phyloP scores from a whole-genome alignment of 257 asterid genomes.

The Petunia secreta region DNA sequence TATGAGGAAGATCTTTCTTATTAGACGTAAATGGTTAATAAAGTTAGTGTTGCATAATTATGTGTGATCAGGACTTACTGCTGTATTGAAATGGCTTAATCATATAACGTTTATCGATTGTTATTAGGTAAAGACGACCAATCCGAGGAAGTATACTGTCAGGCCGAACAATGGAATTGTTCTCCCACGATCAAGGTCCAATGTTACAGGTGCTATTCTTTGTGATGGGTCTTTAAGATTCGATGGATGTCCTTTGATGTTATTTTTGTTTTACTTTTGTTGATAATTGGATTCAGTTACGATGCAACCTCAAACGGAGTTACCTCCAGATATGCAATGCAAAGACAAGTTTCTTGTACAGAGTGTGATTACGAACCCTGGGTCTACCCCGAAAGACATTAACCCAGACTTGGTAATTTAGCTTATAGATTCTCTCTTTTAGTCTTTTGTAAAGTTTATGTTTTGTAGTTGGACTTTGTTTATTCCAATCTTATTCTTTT shows the following conservation, averaged over 20 bases:
- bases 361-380: constrained; percentile 62
- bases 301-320: constrained; percentile 86
- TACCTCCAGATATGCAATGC: constrained; percentile 77
- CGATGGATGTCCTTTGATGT: not conserved
- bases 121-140: constrained; percentile 37
- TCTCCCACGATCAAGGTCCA: constrained; percentile 30
- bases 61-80: not conserved
- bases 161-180: constrained; percentile 34
- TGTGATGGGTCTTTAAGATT: not conserved
- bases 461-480: not conserved
- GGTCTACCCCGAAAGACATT: constrained; percentile 55
- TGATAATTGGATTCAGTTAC: constrained; percentile 49
- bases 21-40: not conserved
- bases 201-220: constrained; percentile 27
- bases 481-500: constrained; percentile 24
- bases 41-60: not conserved
- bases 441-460: not conserved
- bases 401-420: constrained; percentile 64
- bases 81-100: not conserved
- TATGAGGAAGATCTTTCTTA: constrained; percentile 10
- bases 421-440: not conserved
- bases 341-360: constrained; percentile 79
- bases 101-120: not conserved
- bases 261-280: not conserved
- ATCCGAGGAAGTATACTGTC: constrained; percentile 37